Conservation (phyloP, 1,284 basidiomycete genomes). For the Apiotrichum laibachii region DNA sequence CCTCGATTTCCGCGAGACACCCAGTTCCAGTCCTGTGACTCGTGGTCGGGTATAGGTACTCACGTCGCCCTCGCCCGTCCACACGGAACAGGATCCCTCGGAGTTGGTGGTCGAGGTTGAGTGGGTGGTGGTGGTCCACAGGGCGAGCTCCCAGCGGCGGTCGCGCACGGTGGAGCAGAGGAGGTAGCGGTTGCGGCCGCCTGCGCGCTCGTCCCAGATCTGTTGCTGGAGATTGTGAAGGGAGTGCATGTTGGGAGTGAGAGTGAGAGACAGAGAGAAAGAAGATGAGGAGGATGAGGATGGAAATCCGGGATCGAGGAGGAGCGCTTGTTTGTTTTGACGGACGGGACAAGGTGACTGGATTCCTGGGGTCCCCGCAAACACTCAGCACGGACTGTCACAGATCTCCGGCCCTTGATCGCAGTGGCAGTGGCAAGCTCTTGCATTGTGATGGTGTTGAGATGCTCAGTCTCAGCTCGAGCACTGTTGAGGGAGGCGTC, state of each 20-base stretch:
- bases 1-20: no score
- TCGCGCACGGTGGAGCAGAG: conserved; percentile 1
- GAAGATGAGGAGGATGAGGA: background rate
- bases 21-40: no score
- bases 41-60: background rate
- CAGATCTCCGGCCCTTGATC: no score
- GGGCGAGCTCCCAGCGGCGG: conserved; percentile 13
- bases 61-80: conserved; percentile 13
- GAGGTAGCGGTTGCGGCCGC: conserved; percentile 11
- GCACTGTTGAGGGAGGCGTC: no score
- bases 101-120: no score
- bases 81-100: conserved; percentile 5
- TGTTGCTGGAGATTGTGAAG: conserved; percentile 21
- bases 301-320: no score
- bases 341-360: background rate
- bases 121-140: conserved; percentile 10
- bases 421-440: no score
- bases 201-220: conserved; percentile 12
- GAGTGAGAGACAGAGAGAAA: background rate
- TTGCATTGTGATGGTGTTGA: no score
- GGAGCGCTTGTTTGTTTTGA: no score
- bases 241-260: background rate
- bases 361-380: background rate
- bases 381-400: no score
- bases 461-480: no score